Conservation (phyloP, 805 yeast species). For the Kodamaea fukazawae region DNA sequence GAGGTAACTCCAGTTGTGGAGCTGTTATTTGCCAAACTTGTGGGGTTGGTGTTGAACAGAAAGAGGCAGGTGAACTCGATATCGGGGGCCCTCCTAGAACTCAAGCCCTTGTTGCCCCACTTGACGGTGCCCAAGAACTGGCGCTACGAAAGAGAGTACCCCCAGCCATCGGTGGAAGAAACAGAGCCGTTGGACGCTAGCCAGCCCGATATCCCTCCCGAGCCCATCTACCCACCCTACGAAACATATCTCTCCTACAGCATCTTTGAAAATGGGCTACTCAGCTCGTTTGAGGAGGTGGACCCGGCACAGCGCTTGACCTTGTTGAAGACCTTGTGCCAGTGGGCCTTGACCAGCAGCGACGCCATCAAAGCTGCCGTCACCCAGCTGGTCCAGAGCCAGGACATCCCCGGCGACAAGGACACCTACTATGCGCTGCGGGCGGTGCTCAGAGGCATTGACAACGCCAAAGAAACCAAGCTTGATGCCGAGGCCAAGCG, state of each 20-base stretch:
- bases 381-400: conserved; percentile 22
- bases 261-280: conserved; percentile 22
- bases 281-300: conserved; percentile 38
- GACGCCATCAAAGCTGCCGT: conserved; percentile 27
- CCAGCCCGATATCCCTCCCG: conserved; percentile 18
- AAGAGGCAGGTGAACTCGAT: conserved; percentile 25
- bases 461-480: conserved; percentile 29
- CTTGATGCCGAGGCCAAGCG: conserved; percentile 31
- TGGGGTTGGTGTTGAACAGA: conserved; percentile 36
- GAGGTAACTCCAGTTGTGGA: conserved; percentile 33
- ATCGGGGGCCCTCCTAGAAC: conserved; percentile 32
- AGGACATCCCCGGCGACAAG: conserved; percentile 39
- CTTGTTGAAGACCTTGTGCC: conserved; percentile 32
- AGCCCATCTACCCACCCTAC: conserved; percentile 6
- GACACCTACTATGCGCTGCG: conserved; percentile 37
- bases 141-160: conserved; percentile 21
- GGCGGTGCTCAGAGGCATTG: conserved; percentile 34
- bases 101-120: conserved; percentile 23
- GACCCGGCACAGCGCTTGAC: conserved; percentile 34
- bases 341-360: conserved; percentile 36
- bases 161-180: conserved; percentile 15
- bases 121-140: conserved; percentile 42
- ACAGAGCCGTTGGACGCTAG: conserved; percentile 17
- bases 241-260: conserved; percentile 18
- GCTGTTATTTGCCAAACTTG: conserved; percentile 27